Base-by-base conservation (phyloP, 108 stramenopile species). In the Mayamaea pseudoterrestris region DNA sequence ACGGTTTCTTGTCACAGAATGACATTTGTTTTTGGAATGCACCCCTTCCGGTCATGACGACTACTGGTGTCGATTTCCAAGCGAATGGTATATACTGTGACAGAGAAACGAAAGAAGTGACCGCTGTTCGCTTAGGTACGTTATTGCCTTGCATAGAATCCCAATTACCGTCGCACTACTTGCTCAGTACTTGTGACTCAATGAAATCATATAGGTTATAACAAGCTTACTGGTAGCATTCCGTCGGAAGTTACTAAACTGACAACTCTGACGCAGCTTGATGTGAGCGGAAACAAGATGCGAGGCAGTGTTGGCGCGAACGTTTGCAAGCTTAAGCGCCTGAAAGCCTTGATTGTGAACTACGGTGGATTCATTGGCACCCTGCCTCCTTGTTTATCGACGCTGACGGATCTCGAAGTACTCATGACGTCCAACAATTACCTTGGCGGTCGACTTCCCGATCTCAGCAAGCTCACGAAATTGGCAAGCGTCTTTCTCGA, bases 11-110 rank as follows among this genome's bases (percentile, higher is more conserved):
- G 21, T 31, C 55, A 12, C 29, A 54, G 3, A 30, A 47, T 7
- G 25, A 52, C 6, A 56, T 56, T 17, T 71, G 70, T 37, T 29
- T 56, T 35, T 70, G 69, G 69, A n/a, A n/a, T n/a, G n/a, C 17
- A 35, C n/a, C 12, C 32, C 32, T 12, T 34, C 8, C 32, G 12
- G 12, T 8, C 8, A 34, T 34, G 8, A 34, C 32, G 11, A 11
- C 32, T 34, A 11, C 32, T 34, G 12, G 8, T 12, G 11, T 11
- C 32, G n/a, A n/a, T n/a, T n/a, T n/a, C n/a, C n/a, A n/a, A n/a
- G n/a, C n/a, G n/a, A n/a, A n/a, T n/a, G n/a, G n/a, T n/a, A n/a
- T n/a, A n/a, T n/a, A n/a, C n/a, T n/a, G n/a, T n/a, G n/a, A n/a
- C n/a, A n/a, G n/a, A n/a, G n/a, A n/a, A n/a, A n/a, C n/a, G n/a